Evolutionary conservation across 768 basidiomycete species (phyloP), one percentile per base, ranked within the genome.

Genomic region (Chalciporus chontae): DNA sequence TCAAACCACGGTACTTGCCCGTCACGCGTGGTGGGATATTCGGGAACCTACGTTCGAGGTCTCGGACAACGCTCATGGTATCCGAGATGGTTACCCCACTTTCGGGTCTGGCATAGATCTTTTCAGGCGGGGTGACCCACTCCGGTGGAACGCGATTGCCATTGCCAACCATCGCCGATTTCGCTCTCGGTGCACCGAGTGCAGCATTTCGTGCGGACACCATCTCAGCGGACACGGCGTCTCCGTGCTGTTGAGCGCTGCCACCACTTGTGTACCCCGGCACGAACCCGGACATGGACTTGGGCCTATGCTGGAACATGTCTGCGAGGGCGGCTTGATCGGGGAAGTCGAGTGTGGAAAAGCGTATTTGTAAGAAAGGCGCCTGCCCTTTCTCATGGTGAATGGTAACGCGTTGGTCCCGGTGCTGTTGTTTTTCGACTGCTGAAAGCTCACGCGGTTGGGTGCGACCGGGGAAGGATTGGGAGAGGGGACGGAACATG

Each of bases 21-120:
- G 64, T 59, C 19, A 67, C 55, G 37, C 68, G 63, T 31, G 68
- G 61, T 5, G 78, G 80, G 43, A 77, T 69, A 13, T 65, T 70
- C 32, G 84, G 80, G 66, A 84, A 85, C 62, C 76, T 77, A 34
- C 64, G 53, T 5, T 80, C 73, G 46, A 84, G 68, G 31, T 79
- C 77, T 17, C 73, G 75, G 29, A 84, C 73, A 17, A 73, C 68
- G 56, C 70, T 65, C 21, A 77, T 52, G 19, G 70, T 73, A 50
- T 79, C 77, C 3, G 74, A 71, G 26, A 66, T 66, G n/a, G 65
- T 63, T 48, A 40, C 50, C 0, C 53, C 62, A 45, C 67, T 69
- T 15, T 57, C 61, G 18, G 23, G 62, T 19, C 44, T 51, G 6
- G 24, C n/a, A 17, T 46, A 53, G 17, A 19, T 21, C 39, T 3